Evolutionary conservation across 352 stramenopile genomes (phyloP).

Genomic region (Pythium biforme): DNA sequence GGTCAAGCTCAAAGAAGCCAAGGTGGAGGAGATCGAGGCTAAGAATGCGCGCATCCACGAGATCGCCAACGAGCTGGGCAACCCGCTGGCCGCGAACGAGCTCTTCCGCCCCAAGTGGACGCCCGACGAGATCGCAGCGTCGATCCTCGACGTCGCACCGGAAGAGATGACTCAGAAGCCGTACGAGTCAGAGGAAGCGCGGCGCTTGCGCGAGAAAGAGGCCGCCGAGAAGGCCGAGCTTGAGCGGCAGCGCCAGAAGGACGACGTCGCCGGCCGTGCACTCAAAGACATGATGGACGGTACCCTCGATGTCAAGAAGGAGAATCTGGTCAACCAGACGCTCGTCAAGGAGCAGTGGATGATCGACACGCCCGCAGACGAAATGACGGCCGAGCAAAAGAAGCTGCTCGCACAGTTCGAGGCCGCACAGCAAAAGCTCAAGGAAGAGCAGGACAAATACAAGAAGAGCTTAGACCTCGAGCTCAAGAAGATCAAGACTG

Average conservation of each 20-base stretch:
- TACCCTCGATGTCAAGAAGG: constrained; percentile 90
- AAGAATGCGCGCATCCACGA: constrained; percentile 89
- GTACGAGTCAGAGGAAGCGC: constrained; percentile 77
- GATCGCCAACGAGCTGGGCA: constrained; percentile 71
- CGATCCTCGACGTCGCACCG: constrained; percentile 57
- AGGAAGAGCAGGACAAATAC: constrained; percentile 91
- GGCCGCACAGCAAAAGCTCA: constrained; percentile 52
- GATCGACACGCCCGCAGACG: constrained; percentile 56
- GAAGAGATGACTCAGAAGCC: constrained; percentile 85
- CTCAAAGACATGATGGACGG: constrained; percentile 94
- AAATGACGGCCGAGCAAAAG: constrained; percentile 64
- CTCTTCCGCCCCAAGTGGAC: constrained; percentile 55
- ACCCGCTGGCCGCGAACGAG: constrained; percentile 21
- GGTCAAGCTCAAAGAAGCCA: constrained; percentile 67
- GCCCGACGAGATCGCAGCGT: constrained; percentile 59
- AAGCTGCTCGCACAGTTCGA: constrained; percentile 54
- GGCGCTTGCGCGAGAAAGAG: constrained; percentile 48
- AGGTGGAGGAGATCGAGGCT: constrained; percentile 84
- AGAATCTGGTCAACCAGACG: constrained; percentile 57
- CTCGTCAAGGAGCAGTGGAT: constrained; percentile 88
- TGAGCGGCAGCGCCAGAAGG: constrained; percentile 61
- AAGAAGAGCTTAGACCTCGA: constrained; percentile 84
- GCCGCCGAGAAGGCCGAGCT: constrained; percentile 33
- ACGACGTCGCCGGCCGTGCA: constrained; percentile 79
- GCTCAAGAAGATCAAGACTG: constrained; percentile 59